Percentiles rank a stretch among this genome's conserved stretches.
Conservation (phyloP, 768 basidiomycete species). For the Collybia mongolica region DNA sequence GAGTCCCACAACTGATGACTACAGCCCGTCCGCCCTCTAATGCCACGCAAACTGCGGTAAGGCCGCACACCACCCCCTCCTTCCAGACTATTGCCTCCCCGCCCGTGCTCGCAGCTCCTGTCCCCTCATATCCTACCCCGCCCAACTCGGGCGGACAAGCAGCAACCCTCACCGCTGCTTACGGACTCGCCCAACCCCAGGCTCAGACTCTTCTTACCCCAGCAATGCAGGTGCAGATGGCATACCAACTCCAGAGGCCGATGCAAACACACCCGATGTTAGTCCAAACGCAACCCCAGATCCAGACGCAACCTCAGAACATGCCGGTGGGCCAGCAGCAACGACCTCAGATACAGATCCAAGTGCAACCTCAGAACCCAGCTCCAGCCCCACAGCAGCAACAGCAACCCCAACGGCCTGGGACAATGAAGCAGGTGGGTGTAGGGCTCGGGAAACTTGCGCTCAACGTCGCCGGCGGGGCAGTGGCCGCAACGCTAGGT, state of each 20-base stretch:
- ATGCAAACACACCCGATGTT: too few species aligned
- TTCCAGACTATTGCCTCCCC: conserved; percentile 6
- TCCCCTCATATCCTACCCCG: conserved; percentile 7
- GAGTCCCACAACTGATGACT: conserved; percentile 1
- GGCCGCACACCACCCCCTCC: background rate
- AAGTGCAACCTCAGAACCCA: background rate
- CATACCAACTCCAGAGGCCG: too few species aligned
- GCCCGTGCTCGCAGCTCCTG: background rate
- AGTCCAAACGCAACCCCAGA: too few species aligned
- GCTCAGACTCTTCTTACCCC: too few species aligned
- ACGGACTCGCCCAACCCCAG: background rate
- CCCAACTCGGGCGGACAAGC: background rate
- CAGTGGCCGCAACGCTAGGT: conserved; percentile 5
- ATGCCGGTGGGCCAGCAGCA: too few species aligned
- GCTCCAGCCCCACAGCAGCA: background rate
- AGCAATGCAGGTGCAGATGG: too few species aligned
- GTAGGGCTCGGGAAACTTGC: conserved; percentile 7
- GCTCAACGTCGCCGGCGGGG: conserved; percentile 8
- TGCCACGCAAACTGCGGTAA: background rate
- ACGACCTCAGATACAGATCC: too few species aligned
- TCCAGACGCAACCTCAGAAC: too few species aligned
- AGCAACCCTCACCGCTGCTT: background rate
- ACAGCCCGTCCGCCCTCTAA: conserved; percentile 9
- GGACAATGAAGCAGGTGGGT: conserved; percentile 2
- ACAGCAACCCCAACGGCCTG: background rate